Evolutionary conservation across 768 basidiomycete species (phyloP), one percentile per base, ranked within the genome.

Genomic region (Tricholoma hemisulphureum): DNA sequence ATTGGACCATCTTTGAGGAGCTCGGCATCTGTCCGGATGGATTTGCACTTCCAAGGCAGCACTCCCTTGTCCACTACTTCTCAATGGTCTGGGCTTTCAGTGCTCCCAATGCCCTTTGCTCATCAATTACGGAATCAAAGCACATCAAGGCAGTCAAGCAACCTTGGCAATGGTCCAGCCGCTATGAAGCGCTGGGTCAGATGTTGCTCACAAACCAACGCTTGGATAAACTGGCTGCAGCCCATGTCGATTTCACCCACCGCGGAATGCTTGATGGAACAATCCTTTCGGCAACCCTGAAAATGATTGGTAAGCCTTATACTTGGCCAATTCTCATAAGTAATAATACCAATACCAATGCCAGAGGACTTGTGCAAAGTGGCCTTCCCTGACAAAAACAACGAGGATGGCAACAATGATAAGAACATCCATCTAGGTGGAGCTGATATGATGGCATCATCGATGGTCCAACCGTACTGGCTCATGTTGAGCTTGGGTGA

Each of bases 91-190:
- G 26, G 7, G 6, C 20, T 16, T 76, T 72, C 58, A 69, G 69
- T 0, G 59, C 69, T 2, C 74, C 71, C 1, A 73, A 75, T 46
- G 71, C 74, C 0, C 68, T 76, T 1, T 74, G 74, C 46, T n/a
- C n/a, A n/a, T n/a, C n/a, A n/a, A n/a, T n/a, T n/a, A n/a, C n/a
- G n/a, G n/a, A n/a, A n/a, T n/a, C n/a, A n/a, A n/a, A 75, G 74
- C n/a, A n/a, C n/a, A n/a, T n/a, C n/a, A n/a, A n/a, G n/a, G n/a
- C n/a, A n/a, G n/a, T n/a, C n/a, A n/a, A n/a, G n/a, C n/a, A n/a
- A n/a, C n/a, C n/a, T n/a, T n/a, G n/a, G n/a, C n/a, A n/a, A n/a
- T n/a, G n/a, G n/a, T n/a, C n/a, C n/a, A n/a, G n/a, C n/a, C n/a
- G n/a, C n/a, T n/a, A n/a, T n/a, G n/a, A n/a, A n/a, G n/a, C n/a